Evolutionary conservation across 352 stramenopile species (phyloP), one percentile per base, ranked within the genome.

Genomic region (Phytophthora sansomeana): DNA sequence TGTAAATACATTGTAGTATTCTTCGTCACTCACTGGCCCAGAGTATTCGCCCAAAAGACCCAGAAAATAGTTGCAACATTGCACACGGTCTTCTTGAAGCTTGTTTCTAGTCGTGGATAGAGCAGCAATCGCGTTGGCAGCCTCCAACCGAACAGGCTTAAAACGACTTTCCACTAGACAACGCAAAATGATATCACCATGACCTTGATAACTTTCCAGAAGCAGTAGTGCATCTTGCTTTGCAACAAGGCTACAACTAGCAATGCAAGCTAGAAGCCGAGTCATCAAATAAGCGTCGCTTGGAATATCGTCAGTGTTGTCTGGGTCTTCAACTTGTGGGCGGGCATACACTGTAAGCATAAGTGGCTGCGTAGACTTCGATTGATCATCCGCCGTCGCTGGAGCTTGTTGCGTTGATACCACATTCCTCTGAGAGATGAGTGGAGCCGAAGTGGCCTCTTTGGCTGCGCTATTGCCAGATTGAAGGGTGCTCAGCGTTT

Each of bases 1-100:
- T 29, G 75, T 83, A 49, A 83, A 88, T 36, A 88, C 76, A 43
- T 78, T 78, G 52, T 86, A 91, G 63, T 89, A 91, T 60, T 91
- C 82, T 58, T 85, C 72, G 28, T 83, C 58, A 41, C 30, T 63
- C 19, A 88, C 74, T 41, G 65, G 26, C 2, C 70, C 72, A 36
- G 73, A 69, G 46, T 81, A 91, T 2, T 74, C 73, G n/a, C 80
- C 79, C 19, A 91, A 49, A 38, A 88, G 47, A 19, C 66, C 60
- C 14, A 91, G 50, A n/a, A 81, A 89, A 42, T 78, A 82, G 36
- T 73, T 67, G 46, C 67, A 81, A 51, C 74, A 90, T 14, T 59
- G 67, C 21, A 78, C 54, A 42, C 78, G 78, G 36, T 89, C 81
- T 29, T 78, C 74, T 48, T 75, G 52, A 19, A 66, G 63, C 16